Evolutionary conservation across 2,329 filamentous ascomycete species (phyloP).

Genomic region (Monascus ruber): DNA sequence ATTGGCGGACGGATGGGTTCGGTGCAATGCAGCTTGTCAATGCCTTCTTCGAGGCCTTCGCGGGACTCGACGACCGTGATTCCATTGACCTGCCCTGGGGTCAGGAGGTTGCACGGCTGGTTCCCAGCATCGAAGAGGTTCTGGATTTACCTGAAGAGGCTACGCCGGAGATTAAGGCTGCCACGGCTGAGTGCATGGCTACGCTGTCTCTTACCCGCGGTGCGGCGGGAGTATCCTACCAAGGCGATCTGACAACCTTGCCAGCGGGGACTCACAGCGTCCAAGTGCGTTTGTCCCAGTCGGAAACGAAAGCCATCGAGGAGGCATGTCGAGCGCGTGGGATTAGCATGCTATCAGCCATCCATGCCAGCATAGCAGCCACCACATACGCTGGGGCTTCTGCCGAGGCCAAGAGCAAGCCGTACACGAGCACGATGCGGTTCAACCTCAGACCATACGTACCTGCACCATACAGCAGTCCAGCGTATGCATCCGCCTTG

Average conservation of each 20-base stretch:
- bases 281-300: constrained; percentile 5
- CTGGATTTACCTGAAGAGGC: constrained; percentile 6
- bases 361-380: constrained; percentile 19
- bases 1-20: constrained; percentile 20
- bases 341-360: constrained; percentile 18
- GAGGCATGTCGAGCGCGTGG: constrained; percentile 5
- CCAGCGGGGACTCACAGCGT: constrained; percentile 11
- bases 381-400: constrained; percentile 15
- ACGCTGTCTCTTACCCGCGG: constrained; percentile 9
- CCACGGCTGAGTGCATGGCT: constrained; percentile 6
- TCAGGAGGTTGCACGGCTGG: constrained; percentile 12
- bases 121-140: constrained; percentile 13
- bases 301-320: constrained; percentile 9
- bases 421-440: constrained; percentile 21
- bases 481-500: constrained; percentile 8
- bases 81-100: constrained; percentile 16
- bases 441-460: constrained; percentile 17
- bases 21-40: constrained; percentile 17
- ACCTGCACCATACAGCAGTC: constrained; percentile 14
- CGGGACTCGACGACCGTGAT: constrained; percentile 6
- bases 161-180: constrained; percentile 4
- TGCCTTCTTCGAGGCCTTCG: constrained; percentile 9
- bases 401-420: constrained; percentile 6
- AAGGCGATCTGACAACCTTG: constrained; percentile 5
- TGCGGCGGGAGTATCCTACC: constrained; percentile 12